These are phyloP conservation scores for Turritis glabra DNA, from an alignment of 345 rosid species.

Conservation along the genomic window DNA sequence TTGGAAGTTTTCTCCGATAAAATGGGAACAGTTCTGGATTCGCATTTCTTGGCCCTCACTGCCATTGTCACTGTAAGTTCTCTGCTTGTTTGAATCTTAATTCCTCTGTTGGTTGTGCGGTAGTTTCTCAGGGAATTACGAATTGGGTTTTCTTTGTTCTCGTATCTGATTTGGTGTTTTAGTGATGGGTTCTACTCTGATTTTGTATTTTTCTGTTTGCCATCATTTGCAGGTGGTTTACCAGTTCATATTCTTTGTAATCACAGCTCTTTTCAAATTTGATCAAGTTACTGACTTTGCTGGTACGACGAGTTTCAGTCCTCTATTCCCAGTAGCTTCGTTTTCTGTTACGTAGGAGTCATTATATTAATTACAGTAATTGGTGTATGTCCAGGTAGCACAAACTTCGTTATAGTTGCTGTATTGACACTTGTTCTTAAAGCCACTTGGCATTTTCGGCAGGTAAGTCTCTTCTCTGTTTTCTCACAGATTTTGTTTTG, in stretches of 20 bases:
- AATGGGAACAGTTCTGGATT: slow-evolving; percentile 84
- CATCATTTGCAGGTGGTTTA: slow-evolving; percentile 58
- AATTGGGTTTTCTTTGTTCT: not conserved
- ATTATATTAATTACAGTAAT: not conserved
- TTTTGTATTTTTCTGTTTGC: not conserved
- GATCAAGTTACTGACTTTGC: slow-evolving; percentile 97
- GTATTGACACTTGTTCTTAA: slow-evolving; percentile 68
- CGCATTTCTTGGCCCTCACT: slow-evolving; percentile 74
- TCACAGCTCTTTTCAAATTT: slow-evolving; percentile 77
- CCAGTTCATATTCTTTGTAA: slow-evolving; percentile 68
- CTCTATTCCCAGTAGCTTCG: not conserved
- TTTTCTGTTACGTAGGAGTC: not conserved
- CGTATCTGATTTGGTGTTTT: not conserved
- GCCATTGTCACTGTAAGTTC: slow-evolving; percentile 52
- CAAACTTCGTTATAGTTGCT: slow-evolving; percentile 77
- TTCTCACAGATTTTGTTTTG: not conserved
- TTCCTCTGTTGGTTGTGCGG: not conserved
- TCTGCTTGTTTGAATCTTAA: not conserved
- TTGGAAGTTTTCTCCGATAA: slow-evolving; percentile 6
- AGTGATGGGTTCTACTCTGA: not conserved
- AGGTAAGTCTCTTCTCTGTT: slow-evolving; percentile 46
- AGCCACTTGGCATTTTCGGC: slow-evolving; percentile 88
- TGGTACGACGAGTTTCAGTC: slow-evolving; percentile 41
- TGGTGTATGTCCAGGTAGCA: slow-evolving; percentile 65
- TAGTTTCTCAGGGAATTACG: not conserved